These are phyloP conservation scores for Mycena chlorophos DNA, from an alignment of 768 basidiomycete species.

Conservation along the genomic window DNA sequence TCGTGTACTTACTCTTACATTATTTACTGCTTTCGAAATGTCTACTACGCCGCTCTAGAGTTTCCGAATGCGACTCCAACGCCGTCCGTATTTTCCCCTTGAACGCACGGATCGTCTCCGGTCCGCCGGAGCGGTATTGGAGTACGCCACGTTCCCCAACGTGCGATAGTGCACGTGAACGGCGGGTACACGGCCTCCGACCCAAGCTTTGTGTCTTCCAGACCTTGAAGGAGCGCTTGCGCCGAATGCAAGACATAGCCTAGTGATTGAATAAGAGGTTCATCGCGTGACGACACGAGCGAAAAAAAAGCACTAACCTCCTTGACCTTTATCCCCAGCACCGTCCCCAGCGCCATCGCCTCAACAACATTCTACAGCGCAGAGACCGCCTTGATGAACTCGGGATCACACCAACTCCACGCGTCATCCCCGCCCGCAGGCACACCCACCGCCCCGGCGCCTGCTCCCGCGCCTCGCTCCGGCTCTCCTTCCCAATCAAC, in stretches of 20 bases:
- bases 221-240: slow-evolving; percentile 52
- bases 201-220: slow-evolving; percentile 38
- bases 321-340: slow-evolving; percentile 75
- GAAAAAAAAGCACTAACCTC: slow-evolving; percentile 54
- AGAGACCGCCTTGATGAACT: slow-evolving; percentile 68
- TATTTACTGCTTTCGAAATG: too few relatives aligned
- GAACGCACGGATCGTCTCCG: slow-evolving; percentile 52
- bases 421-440: slow-evolving; percentile 28
- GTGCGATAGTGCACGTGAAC: slow-evolving; percentile 83
- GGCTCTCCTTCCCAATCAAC: slow-evolving; percentile 54
- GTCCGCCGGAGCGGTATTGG: slow-evolving; percentile 77
- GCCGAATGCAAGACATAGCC: slow-evolving; percentile 68
- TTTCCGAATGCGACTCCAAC: slow-evolving; percentile 13
- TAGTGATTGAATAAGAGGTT: slow-evolving; percentile 26
- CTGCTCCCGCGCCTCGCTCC: slow-evolving; percentile 54
- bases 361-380: slow-evolving; percentile 57
- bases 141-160: slow-evolving; percentile 88
- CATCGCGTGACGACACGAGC: not conserved
- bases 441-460: slow-evolving; percentile 62
- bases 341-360: slow-evolving; percentile 85
- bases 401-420: slow-evolving; percentile 89
- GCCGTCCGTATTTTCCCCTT: slow-evolving; percentile 62
- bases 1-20: too few relatives aligned
- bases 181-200: slow-evolving; percentile 36
- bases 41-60: too few relatives aligned